A percentile compares a stretch with the other conserved stretches of the same genome.
phyloP scores from a whole-genome alignment of 345 rosid genomes.

The Turnera subulata region DNA sequence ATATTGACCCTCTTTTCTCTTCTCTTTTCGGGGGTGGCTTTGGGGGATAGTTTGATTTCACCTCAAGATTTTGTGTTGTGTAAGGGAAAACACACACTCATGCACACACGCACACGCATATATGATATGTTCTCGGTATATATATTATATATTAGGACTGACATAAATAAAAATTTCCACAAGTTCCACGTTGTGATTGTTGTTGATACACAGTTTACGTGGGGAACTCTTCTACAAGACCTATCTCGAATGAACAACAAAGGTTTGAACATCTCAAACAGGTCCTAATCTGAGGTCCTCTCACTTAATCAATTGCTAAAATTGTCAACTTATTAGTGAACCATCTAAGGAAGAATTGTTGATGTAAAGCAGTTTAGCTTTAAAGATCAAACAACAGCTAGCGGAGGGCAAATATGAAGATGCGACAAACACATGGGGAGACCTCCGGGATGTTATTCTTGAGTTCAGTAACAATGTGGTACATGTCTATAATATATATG shows the following conservation, averaged over 20 bases:
- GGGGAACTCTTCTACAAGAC: slow-evolving; percentile 46
- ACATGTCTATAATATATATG: not conserved
- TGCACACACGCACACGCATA: too few relatives aligned
- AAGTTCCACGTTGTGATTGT: not conserved
- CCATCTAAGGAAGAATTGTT: not conserved
- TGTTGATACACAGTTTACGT: slow-evolving; percentile 29
- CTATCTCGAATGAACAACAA: slow-evolving; percentile 28
- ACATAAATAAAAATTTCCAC: not conserved
- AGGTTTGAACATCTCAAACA: slow-evolving; percentile 30
- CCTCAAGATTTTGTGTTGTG: slow-evolving; percentile 45
- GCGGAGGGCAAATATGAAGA: slow-evolving; percentile 23
- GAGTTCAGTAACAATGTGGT: slow-evolving; percentile 33
- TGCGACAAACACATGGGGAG: slow-evolving; percentile 26
- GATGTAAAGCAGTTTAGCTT: slow-evolving; percentile 23
- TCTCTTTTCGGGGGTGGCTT: slow-evolving; percentile 34
- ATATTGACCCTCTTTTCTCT: too few relatives aligned
- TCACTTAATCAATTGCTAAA: not conserved
- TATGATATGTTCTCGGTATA: too few relatives aligned
- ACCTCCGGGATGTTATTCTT: slow-evolving; percentile 19
- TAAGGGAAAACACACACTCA: too few relatives aligned
- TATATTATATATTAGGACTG: not conserved
- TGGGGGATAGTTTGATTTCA: slow-evolving; percentile 51
- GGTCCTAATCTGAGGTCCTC: slow-evolving; percentile 13
- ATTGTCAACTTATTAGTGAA: not conserved
- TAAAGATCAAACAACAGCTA: slow-evolving; percentile 29